phyloP scores from a whole-genome alignment of 257 asterid genomes.

The Nicotiana sylvestris region DNA sequence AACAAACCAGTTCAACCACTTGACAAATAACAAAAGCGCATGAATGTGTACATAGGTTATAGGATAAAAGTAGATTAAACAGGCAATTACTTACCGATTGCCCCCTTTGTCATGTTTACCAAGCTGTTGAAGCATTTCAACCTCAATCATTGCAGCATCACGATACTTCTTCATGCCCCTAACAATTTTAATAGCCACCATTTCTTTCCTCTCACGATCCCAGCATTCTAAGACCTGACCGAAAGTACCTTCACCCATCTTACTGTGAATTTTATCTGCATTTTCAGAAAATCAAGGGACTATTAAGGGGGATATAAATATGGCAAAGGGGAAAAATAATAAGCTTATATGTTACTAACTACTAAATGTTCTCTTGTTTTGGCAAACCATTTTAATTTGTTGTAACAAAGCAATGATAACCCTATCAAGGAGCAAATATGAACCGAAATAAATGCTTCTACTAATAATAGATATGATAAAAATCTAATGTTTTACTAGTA shows the following conservation, averaged over 20 bases:
- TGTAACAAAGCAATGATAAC: background rate
- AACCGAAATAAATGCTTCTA: background rate
- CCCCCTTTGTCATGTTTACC: conserved; percentile 82
- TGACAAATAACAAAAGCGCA: conserved; percentile 25
- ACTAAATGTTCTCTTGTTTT: background rate
- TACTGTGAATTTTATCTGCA: conserved; percentile 83
- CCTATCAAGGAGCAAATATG: background rate
- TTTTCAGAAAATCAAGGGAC: background rate
- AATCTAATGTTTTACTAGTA: background rate
- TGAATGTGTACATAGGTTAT: background rate
- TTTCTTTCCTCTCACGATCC: conserved; percentile 76
- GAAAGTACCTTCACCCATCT: conserved; percentile 98
- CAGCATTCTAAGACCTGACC: conserved; percentile 97
- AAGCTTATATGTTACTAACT: too few relatives aligned
- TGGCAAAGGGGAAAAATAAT: background rate
- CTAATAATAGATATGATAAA: background rate
- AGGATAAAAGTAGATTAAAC: background rate
- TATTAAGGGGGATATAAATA: background rate
- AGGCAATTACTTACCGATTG: conserved; percentile 58
- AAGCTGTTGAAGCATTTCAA: conserved; percentile 81
- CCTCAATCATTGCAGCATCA: conserved; percentile 88
- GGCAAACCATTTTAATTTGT: background rate
- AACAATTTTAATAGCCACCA: conserved; percentile 86
- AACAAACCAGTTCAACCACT: conserved; percentile 77
- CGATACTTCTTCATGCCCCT: conserved; percentile 83